These are phyloP conservation scores for Talaromyces sp. DNA, from an alignment of 2,329 filamentous ascomycete genomes.

Conservation along the genomic window DNA sequence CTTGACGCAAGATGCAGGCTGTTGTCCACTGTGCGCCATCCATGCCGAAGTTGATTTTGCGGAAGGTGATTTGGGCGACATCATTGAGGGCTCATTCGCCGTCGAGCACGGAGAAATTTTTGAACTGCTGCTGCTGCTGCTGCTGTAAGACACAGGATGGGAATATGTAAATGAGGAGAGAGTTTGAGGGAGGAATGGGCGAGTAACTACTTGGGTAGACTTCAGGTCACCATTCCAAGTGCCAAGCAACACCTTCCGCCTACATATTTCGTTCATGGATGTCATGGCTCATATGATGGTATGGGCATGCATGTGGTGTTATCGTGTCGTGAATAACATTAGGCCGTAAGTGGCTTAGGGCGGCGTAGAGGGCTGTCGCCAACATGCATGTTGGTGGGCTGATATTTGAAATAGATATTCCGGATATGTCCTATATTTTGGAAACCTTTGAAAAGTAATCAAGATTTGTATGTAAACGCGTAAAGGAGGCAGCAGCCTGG, in stretches of 20 bases:
- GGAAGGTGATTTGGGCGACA: not conserved
- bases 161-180: not conserved
- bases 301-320: not conserved
- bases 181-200: too few relatives aligned
- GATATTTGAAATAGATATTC: not conserved
- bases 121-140: not conserved
- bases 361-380: not conserved
- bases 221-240: not conserved
- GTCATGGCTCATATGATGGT: not conserved
- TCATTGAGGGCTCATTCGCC: not conserved
- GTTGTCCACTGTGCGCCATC: not conserved
- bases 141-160: not conserved
- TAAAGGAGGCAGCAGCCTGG: not conserved
- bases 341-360: not conserved
- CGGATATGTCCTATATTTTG: not conserved
- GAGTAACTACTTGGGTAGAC: not conserved
- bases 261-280: not conserved
- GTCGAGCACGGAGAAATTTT: not conserved
- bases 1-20: not conserved
- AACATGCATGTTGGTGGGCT: not conserved
- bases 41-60: not conserved
- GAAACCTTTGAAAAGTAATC: not conserved
- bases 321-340: not conserved
- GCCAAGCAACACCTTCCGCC: not conserved
- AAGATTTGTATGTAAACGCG: not conserved